A percentile compares a stretch with the other conserved stretches of the same genome.
Evolutionary conservation across 352 stramenopile species (phyloP).

Genomic region (Pseudoperonospora humuli): DNA sequence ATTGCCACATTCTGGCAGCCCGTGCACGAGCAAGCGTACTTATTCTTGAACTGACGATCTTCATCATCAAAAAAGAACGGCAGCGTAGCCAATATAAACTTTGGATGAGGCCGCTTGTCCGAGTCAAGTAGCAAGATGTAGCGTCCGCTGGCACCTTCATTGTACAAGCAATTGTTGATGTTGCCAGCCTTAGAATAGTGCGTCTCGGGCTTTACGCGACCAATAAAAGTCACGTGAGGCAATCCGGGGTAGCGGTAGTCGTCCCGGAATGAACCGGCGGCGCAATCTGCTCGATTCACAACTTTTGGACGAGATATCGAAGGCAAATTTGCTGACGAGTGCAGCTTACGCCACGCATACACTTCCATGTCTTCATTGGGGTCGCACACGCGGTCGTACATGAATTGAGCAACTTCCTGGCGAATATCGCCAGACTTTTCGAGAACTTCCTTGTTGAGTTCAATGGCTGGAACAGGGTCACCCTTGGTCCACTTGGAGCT

Average conservation of each 20-base stretch:
- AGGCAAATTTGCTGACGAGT: constrained; percentile 76
- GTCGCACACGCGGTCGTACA: constrained; percentile 84
- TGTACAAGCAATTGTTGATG: constrained; percentile 88
- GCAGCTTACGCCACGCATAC: constrained; percentile 80
- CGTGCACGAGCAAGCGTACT: constrained; percentile 65
- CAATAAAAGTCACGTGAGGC: constrained; percentile 69
- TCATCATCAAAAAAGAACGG: constrained; percentile 86
- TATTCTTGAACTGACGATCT: constrained; percentile 69
- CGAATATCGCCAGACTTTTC: constrained; percentile 74
- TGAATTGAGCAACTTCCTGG: constrained; percentile 82
- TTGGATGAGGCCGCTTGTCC: constrained; percentile 83
- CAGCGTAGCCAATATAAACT: constrained; percentile 73
- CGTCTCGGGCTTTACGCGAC: constrained; percentile 61
- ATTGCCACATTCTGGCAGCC: constrained; percentile 77
- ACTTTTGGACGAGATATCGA: constrained; percentile 61
- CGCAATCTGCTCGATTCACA: constrained; percentile 66
- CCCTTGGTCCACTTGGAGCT: constrained; percentile 74
- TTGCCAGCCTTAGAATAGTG: constrained; percentile 86
- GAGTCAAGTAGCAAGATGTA: constrained; percentile 78
- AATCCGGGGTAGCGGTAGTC: constrained; percentile 80
- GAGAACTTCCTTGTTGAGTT: constrained; percentile 70
- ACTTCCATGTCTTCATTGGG: constrained; percentile 84
- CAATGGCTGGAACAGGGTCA: constrained; percentile 54
- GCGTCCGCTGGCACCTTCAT: constrained; percentile 72
- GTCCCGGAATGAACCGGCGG: constrained; percentile 74